Evolutionary conservation across 208 protist species (phyloP).

Genomic region (Leishmania tarentolae): DNA sequence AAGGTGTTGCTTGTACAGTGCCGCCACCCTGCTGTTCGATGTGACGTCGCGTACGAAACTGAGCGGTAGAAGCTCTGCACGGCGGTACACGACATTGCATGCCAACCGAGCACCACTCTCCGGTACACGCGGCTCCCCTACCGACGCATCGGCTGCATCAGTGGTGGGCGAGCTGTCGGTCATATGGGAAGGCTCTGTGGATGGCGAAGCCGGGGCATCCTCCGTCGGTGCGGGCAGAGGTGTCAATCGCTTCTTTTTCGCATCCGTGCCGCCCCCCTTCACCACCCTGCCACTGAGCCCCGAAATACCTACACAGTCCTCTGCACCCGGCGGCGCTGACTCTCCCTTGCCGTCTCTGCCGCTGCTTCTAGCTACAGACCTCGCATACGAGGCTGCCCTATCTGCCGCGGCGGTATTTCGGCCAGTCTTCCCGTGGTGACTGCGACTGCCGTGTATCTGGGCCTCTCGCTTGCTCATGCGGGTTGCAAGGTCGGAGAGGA

Average conservation of each 20-base stretch:
- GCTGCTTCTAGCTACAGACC: background rate
- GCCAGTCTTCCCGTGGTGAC: background rate
- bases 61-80: slow-evolving; percentile 55
- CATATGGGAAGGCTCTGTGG: background rate
- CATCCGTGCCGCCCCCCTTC: background rate
- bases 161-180: background rate
- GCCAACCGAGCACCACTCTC: background rate
- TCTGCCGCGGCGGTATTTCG: background rate
- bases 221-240: background rate
- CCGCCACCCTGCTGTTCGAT: slow-evolving; percentile 31
- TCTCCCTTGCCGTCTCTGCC: background rate
- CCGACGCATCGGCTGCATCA: background rate
- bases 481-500: slow-evolving; percentile 47
- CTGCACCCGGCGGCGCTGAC: background rate
- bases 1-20: slow-evolving; percentile 22
- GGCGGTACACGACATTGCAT: slow-evolving; percentile 26
- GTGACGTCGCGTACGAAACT: slow-evolving; percentile 50
- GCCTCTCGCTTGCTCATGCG: slow-evolving; percentile 1
- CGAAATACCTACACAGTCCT: background rate
- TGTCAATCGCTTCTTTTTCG: background rate
- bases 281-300: background rate
- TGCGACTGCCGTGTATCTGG: background rate
- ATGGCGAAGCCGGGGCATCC: background rate
- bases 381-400: too few species aligned
- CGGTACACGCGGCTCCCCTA: background rate